Evolutionary conservation across 768 basidiomycete species (phyloP), one percentile per base, ranked within the genome.

Genomic region (Calocybe indica): DNA sequence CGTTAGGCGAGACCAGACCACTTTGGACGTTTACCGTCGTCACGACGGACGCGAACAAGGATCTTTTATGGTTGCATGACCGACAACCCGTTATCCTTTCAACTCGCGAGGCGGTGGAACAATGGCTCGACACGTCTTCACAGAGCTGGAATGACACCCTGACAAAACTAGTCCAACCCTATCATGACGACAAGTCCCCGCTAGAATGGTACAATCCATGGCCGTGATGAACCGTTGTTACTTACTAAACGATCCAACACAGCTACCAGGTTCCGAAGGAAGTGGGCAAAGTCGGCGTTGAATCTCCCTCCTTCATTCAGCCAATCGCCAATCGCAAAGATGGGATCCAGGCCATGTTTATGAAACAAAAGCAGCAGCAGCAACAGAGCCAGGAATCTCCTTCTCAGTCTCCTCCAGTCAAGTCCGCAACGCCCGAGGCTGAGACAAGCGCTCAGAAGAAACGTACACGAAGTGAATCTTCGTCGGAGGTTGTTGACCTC

Each of bases 191-290:
- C 3, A 56, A 57, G 9, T 66, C 68, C 30, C 72, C 78, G 6
- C 69, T 95, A 1, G 79, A 85, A 50, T 92, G 87, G 88, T 91
- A 52, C 42, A 79, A 15, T 43, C 1, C 12, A 5, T 14, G 13
- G 3, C 12, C 10, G 10, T 9, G n/a, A 66, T 10, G 33, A 29
- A 12, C 6, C 37, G 8, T 43, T 31, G n/a, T n/a, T n/a, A n/a
- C n/a, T n/a, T 7, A 29, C 31, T 30, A 8, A 14, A 7, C 28
- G n/a, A 9, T 28, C 34, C 34, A 40, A 37, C 35, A 2, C 52
- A 94, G 92, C 58, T 96, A 94, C 59, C 80, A 79, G 48, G 94
- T 96, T 0, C 90, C 90, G 0, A 80, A 79, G 54, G 94, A 96
- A 69, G 83, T 96, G 0, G 94, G 93, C 0, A 94, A 87, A 64